Base-by-base conservation (phyloP, 179 eudicot species). In the Nepenthes alata region DNA sequence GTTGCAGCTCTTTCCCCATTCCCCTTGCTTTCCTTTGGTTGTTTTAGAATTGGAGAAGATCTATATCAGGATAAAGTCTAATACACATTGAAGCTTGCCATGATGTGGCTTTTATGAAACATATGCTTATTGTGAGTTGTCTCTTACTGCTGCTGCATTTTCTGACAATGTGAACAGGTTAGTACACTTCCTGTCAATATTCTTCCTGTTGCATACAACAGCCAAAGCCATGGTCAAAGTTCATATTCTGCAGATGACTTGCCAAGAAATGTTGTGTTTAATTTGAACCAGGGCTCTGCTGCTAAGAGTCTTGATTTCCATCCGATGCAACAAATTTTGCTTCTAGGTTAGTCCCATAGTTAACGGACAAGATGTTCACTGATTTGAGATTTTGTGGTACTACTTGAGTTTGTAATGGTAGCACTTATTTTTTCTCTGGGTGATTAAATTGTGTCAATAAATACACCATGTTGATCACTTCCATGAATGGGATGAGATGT, bases 231-330 rank as follows among this genome's bases (percentile, higher is more conserved):
- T 60, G 91, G 84, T 59, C 91, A 81, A 65, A 82, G 83, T 62
- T 79, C 89, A 53, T 84, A 79, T 67, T 84, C 95, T 67, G 74
- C 85, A 52, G 84, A 82, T 66, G 91, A 89, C 75, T 81, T 89
- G 70, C 96, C 96, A 13, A 83, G 77, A 69, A 69, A 69, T 14
- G 82, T 87, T 13, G 80, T 74, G 44, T 79, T 79, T 84, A 81
- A 76, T 67, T 71, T 89, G 59, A 76, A 74, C 77, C 88, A 75
- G 77, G 91, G 95, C 53, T 84, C 96, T 71, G 65, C 80, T 55
- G 88, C 81, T 57, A 87, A 76, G 78, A 89, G 96, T 77, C 71
- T 89, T 71, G 96, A 89, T 76, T 89, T 89, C 62, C 96, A 89
- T 67, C 96, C 96, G n/a, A 48, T 75, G 55, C 91, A 87, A 59